These are phyloP conservation scores for Jasminum sambac DNA, from an alignment of 257 asterid species.

Conservation along the genomic window DNA sequence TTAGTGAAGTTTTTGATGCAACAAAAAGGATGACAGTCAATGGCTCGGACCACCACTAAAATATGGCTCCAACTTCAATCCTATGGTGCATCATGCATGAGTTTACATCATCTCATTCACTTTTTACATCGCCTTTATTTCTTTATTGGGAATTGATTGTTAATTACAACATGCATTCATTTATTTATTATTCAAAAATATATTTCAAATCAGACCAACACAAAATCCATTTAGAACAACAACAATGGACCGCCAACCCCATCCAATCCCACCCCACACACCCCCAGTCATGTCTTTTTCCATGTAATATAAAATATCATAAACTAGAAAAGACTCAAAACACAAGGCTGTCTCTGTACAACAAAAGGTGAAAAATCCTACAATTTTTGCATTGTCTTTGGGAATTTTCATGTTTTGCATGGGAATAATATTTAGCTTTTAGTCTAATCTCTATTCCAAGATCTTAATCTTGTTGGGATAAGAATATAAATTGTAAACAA, in stretches of 20 bases:
- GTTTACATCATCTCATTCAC: conserved; percentile 14
- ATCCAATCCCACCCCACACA: conserved; percentile 24
- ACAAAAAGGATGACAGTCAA: background rate
- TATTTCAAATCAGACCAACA: conserved; percentile 33
- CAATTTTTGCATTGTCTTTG: conserved; percentile 32
- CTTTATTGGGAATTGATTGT: conserved; percentile 22
- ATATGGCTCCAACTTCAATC: background rate
- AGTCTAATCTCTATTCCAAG: conserved; percentile 30
- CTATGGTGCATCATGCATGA: background rate
- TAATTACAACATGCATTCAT: conserved; percentile 26
- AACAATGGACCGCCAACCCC: conserved; percentile 2
- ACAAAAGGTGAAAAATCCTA: conserved; percentile 43
- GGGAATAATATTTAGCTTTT: conserved; percentile 36
- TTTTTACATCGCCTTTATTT: conserved; percentile 39
- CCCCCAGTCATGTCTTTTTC: conserved; percentile 8
- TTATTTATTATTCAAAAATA: conserved; percentile 19
- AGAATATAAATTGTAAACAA: conserved; percentile 14
- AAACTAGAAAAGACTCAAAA: conserved; percentile 34
- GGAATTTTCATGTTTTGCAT: conserved; percentile 42
- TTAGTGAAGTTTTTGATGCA: too few species aligned
- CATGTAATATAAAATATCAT: conserved; percentile 11
- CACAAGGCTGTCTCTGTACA: conserved; percentile 52
- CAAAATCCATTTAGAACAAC: conserved; percentile 38
- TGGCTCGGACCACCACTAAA: conserved; percentile 1
- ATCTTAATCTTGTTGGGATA: conserved; percentile 53